Conservation (phyloP, 108 stramenopile genomes). For the Pseudonitzschia multistriata region DNA sequence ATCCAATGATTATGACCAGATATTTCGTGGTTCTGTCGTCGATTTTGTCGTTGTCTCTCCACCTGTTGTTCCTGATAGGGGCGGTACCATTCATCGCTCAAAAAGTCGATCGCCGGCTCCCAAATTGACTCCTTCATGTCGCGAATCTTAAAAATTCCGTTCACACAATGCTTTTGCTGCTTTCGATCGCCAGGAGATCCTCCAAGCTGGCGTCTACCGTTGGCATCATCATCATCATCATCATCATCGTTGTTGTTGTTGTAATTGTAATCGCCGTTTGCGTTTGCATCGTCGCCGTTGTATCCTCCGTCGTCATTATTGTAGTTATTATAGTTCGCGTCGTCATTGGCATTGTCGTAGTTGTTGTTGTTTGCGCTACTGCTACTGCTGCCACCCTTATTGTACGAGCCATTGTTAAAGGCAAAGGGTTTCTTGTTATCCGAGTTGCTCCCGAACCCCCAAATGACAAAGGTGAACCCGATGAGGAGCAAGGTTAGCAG, state of each 20-base stretch:
- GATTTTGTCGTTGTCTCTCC: not conserved
- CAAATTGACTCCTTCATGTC: slow-evolving; percentile 64
- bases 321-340: not conserved
- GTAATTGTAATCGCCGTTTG: slow-evolving; percentile 3
- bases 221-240: slow-evolving; percentile 19
- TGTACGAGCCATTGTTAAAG: slow-evolving; percentile 20
- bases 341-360: slow-evolving; percentile 17
- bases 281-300: slow-evolving; percentile 7
- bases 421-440: slow-evolving; percentile 22
- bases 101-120: slow-evolving; percentile 54
- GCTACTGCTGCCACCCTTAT: slow-evolving; percentile 12
- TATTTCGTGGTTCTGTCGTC: not conserved
- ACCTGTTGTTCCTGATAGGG: slow-evolving; percentile 2
- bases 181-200: slow-evolving; percentile 7
- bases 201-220: slow-evolving; percentile 12
- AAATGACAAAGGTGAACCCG: slow-evolving; percentile 57
- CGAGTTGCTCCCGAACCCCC: slow-evolving; percentile 61
- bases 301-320: slow-evolving; percentile 8
- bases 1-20: slow-evolving; percentile 5
- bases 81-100: slow-evolving; percentile 48
- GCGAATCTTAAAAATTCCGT: slow-evolving; percentile 75
- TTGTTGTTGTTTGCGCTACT: not conserved
- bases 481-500: slow-evolving; percentile 55
- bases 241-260: slow-evolving; percentile 11
- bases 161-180: slow-evolving; percentile 44